Base-by-base conservation (phyloP, 163 green algal genomes). In the Coccomyxa subellipsoidea region DNA sequence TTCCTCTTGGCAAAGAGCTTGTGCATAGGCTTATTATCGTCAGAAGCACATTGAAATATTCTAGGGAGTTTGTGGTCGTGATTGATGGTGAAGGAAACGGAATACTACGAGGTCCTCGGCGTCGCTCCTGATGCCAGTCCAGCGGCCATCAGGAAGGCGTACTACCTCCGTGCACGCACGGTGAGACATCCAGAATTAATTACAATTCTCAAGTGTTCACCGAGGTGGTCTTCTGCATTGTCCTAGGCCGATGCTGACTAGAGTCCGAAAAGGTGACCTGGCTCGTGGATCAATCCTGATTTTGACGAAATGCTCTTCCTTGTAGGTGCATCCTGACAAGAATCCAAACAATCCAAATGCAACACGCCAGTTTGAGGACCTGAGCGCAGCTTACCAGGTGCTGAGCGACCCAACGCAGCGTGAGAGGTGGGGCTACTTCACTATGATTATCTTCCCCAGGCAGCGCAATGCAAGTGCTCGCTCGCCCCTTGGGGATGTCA, bases 271-370 rank as follows among this genome's bases (percentile, higher is more conserved):
- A 2, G 21, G 15, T 59, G 47, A 12, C 47, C 23, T 59, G 3
- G 4, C 27, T 35, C 18, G 2, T n/a, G 29, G 23, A 38, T 40
- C 71, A 34, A 37, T 32, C 81, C n/a, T n/a, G n/a, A n/a, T 18
- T 36, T 23, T 37, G 15, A 31, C 31, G n/a, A 21, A 7, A 38
- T 18, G n/a, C 59, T 8, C 6, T 6, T 77, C 32, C 15, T 38
- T 54, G 40, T 76, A 89, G 87, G 84, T 87, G 38, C 92, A 95
- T 82, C 92, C 92, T 12, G 92, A 95, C 84, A 95, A 95, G 85
- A 91, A 93, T 73, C 89, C 87, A 0, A 77, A 87, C 54, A 87
- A 94, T 80, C 82, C 87, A 7, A 40, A 84, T 0, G 92, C 92
- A 10, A 82, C 88, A 29, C 29, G 69, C 12, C 83, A 85, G 39